Percentiles rank a stretch among this genome's conserved stretches.
These are phyloP conservation scores for Neopestalotiopsis clavispora DNA, from an alignment of 2,329 filamentous ascomycete genomes.

Conservation along the genomic window DNA sequence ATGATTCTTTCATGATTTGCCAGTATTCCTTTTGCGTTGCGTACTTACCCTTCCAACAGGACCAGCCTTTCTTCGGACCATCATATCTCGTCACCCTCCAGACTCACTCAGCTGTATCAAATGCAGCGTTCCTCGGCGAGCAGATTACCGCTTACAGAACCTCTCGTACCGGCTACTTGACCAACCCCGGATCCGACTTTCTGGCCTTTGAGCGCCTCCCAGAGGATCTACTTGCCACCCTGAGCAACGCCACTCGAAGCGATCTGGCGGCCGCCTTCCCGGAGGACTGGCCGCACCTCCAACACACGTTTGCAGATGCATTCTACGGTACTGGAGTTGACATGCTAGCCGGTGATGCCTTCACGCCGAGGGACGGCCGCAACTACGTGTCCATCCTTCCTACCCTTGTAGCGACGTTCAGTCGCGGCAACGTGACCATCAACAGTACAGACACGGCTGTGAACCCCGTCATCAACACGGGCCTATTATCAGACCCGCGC, in stretches of 20 bases:
- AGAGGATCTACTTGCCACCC: constrained; percentile 21
- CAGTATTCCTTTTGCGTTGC: not conserved
- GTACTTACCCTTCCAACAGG: not conserved
- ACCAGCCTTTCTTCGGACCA: constrained; percentile 9
- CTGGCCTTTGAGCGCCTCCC: constrained; percentile 39
- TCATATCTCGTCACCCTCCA: not conserved
- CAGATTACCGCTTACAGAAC: not conserved
- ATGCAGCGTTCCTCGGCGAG: not conserved
- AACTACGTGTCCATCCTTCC: constrained; percentile 35
- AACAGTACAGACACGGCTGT: constrained; percentile 49
- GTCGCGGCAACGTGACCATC: constrained; percentile 65
- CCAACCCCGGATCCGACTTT: constrained; percentile 43
- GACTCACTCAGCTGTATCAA: not conserved
- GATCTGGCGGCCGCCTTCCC: constrained; percentile 56
- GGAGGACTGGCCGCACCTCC: constrained; percentile 18
- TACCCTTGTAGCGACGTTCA: constrained; percentile 40
- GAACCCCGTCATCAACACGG: constrained; percentile 36
- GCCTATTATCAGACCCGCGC: constrained; percentile 32
- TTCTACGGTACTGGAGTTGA: not conserved
- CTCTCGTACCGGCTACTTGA: not conserved
- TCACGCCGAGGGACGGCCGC: constrained; percentile 29
- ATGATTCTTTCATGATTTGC: constrained; percentile 39
- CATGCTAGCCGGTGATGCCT: not conserved
- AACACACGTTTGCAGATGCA: not conserved
- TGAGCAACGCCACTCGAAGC: constrained; percentile 44